A percentile compares a stretch with the other conserved stretches of the same genome.
These are phyloP conservation scores for Porodaedalea pini DNA, from an alignment of 1,284 basidiomycete species.

Conservation along the genomic window DNA sequence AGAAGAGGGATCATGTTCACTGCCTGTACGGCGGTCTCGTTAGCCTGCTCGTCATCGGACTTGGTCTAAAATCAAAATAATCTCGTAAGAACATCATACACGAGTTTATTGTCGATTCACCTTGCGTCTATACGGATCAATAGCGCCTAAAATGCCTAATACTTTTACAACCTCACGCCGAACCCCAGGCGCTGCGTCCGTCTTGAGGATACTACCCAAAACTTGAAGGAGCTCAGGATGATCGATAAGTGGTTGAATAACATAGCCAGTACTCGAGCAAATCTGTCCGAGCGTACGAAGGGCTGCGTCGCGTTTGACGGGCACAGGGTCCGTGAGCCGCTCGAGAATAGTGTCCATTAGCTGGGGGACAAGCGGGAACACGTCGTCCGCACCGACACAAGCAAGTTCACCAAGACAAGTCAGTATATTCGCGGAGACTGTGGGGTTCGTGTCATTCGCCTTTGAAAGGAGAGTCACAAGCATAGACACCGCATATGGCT, in stretches of 20 bases:
- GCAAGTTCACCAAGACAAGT: conserved; percentile 95
- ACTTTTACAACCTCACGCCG: conserved; percentile 91
- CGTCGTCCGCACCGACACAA: conserved; percentile 91
- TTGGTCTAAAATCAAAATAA: conserved; percentile 45
- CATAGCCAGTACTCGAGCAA: conserved; percentile 94
- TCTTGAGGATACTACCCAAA: conserved; percentile 83
- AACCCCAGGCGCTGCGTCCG: conserved; percentile 75
- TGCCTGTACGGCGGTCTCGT: conserved; percentile 63
- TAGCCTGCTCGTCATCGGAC: conserved; percentile 72
- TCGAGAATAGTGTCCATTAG: conserved; percentile 90
- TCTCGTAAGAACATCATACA: conserved; percentile 2
- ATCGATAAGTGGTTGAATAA: conserved; percentile 87
- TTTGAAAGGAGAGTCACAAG: conserved; percentile 88
- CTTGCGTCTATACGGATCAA: conserved; percentile 96
- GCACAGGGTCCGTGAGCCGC: conserved; percentile 83
- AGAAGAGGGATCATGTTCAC: conserved; percentile 56
- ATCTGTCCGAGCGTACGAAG: conserved; percentile 93
- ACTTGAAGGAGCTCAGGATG: conserved; percentile 89
- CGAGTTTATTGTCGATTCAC: conserved; percentile 36
- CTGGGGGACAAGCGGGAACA: conserved; percentile 77
- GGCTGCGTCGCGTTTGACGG: conserved; percentile 90
- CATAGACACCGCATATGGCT: conserved; percentile 96
- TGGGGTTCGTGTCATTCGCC: conserved; percentile 80
- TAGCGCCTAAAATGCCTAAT: conserved; percentile 93
- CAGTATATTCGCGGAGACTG: conserved; percentile 90